These are phyloP conservation scores for Aureobasidium namibiae DNA, from an alignment of 2,329 filamentous ascomycete species.

Conservation along the genomic window DNA sequence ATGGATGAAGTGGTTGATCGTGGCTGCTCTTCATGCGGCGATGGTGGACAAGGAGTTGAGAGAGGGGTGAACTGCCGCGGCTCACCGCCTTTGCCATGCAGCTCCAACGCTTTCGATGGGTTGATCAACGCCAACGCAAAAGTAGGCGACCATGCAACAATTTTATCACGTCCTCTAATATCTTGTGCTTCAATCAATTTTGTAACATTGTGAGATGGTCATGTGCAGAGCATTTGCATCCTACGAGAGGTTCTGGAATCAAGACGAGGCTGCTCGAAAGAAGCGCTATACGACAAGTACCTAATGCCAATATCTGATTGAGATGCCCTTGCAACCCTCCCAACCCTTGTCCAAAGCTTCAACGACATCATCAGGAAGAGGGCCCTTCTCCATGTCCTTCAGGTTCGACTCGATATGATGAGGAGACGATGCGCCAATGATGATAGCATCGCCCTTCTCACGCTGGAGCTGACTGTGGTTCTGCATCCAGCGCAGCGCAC, in stretches of 20 bases:
- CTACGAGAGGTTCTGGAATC: neutral
- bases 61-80: neutral
- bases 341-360: conserved; percentile 32
- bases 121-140: neutral
- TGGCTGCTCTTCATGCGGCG: conserved; percentile 12
- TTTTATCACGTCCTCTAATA: too few species aligned
- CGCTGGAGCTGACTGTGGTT: conserved; percentile 34
- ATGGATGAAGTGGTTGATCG: neutral
- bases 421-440: conserved; percentile 31
- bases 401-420: conserved; percentile 34
- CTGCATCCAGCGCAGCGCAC: conserved; percentile 38
- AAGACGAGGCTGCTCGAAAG: neutral
- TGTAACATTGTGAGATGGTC: too few species aligned
- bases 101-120: neutral
- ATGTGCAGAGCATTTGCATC: neutral
- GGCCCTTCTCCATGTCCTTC: conserved; percentile 30
- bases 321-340: conserved; percentile 24
- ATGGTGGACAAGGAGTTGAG: neutral
- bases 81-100: neutral
- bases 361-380: conserved; percentile 33
- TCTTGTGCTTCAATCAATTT: too few species aligned
- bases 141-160: neutral
- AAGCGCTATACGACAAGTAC: neutral
- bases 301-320: conserved; percentile 29
- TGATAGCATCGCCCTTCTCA: conserved; percentile 29